Evolutionary conservation across 129 eudicot species (phyloP), one percentile per base, ranked within the genome.

Genomic region (Rutidosis leptorrhynchoides): DNA sequence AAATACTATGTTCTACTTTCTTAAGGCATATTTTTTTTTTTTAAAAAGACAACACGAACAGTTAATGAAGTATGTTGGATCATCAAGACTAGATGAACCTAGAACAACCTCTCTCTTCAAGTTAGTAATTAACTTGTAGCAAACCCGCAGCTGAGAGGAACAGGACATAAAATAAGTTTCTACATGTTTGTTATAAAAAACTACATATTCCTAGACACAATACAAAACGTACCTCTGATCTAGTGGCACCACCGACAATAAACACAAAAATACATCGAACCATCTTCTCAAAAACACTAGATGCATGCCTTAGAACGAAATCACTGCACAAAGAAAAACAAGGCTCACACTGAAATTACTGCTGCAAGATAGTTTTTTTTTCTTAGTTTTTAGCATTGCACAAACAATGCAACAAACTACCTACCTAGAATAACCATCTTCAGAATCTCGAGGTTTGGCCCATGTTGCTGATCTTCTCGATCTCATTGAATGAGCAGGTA

Each of bases 381-480:
- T n/a, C n/a, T n/a, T n/a, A n/a, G n/a, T n/a, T n/a, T n/a, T n/a
- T n/a, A n/a, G n/a, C n/a, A n/a, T n/a, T n/a, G n/a, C n/a, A n/a
- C n/a, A n/a, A n/a, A n/a, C 17, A 49, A 49, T n/a, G 55, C 55
- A 49, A 49, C 55, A n/a, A 49, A 3, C 40, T 59, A 29, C 25
- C 9, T 79, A 89, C 98, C 98, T 92, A 67, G 96, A 88, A 76
- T 92, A 85, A 6, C 96, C 98, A 68, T 92, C 98, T 62, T 88
- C 96, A 52, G 98, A 92, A 59, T 61, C 80, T 40, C 96, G 77
- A 66, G 96, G 82, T 26, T 96, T 78, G 64, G 98, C 98, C 98
- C 98, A 92, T 20, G 98, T 85, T 66, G 89, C 86, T 12, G 87
- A 59, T 49, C 87, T 80, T 73, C 85, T 82, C 6, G 90, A 86